Evolutionary conservation across 2,329 filamentous ascomycete genomes (phyloP).

Genomic region (Aspergillus jensenii): DNA sequence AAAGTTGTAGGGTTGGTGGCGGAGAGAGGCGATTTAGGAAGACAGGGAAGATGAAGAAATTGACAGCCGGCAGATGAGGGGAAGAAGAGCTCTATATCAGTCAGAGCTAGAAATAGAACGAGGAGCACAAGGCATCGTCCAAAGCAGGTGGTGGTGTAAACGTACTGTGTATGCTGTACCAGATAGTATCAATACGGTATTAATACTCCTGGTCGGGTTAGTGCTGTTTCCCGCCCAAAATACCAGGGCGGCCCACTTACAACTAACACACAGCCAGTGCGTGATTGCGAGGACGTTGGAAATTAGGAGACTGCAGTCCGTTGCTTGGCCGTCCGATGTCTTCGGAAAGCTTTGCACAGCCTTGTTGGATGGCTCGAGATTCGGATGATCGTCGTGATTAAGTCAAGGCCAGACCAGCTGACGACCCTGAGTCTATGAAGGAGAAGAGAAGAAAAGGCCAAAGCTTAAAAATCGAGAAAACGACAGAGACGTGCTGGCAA

Average conservation of each 20-base stretch:
- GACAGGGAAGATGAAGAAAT: too few species aligned
- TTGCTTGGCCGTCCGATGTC: neutral
- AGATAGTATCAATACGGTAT: constrained; percentile 15
- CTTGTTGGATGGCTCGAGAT: neutral
- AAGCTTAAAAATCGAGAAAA: too few species aligned
- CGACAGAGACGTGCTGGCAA: too few species aligned
- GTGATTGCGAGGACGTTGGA: neutral
- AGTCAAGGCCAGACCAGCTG: constrained; percentile 10
- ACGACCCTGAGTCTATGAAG: constrained; percentile 3
- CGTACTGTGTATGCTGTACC: constrained; percentile 8
- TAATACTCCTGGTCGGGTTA: constrained; percentile 2
- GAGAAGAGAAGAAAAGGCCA: neutral
- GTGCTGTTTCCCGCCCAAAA: constrained; percentile 11
- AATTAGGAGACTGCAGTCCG: neutral
- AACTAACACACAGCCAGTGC: constrained; percentile 2
- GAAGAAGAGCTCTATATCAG: neutral
- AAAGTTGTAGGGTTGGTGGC: too few species aligned
- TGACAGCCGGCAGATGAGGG: neutral
- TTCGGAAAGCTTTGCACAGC: neutral
- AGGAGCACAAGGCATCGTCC: neutral
- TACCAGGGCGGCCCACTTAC: constrained; percentile 17
- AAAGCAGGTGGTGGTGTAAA: neutral
- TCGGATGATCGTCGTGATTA: neutral
- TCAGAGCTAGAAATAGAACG: neutral
- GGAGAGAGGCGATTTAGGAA: too few species aligned